A percentile compares a stretch with the other conserved stretches of the same genome.
Evolutionary conservation across 805 yeast genomes (phyloP).

Genomic region (Kurtzmaniella fragi): DNA sequence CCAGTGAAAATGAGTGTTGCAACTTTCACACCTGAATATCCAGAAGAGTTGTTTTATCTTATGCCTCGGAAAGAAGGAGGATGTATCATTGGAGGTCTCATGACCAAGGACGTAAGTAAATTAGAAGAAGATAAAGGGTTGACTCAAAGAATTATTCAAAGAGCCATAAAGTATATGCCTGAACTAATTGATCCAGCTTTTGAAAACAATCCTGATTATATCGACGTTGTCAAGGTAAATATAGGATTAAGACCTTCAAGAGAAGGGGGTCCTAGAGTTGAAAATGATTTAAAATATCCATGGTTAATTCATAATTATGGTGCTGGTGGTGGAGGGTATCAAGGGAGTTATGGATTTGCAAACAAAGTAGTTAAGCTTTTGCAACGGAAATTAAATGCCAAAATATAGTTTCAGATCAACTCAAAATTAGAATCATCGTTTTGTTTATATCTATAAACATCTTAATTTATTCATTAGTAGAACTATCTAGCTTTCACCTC

Average conservation of each 20-base stretch:
- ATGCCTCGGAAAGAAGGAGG: constrained; percentile 79
- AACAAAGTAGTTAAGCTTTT: constrained; percentile 36
- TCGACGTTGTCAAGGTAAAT: constrained; percentile 27
- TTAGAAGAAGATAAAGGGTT: constrained; percentile 35
- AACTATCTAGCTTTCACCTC: not conserved
- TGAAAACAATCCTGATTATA: constrained; percentile 18
- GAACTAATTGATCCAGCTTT: constrained; percentile 25
- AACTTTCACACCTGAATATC: constrained; percentile 22
- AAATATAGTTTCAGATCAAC: not conserved
- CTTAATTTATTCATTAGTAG: not conserved
- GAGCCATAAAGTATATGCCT: constrained; percentile 42
- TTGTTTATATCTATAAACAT: not conserved
- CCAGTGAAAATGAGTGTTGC: constrained; percentile 25
- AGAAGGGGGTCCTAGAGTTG: constrained; percentile 31
- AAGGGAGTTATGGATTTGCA: constrained; percentile 64
- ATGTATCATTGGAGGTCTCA: constrained; percentile 57
- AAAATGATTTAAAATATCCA: constrained; percentile 16
- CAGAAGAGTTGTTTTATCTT: constrained; percentile 47
- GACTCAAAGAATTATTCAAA: constrained; percentile 40
- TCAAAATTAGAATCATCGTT: not conserved
- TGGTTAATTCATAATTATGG: constrained; percentile 64
- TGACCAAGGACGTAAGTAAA: constrained; percentile 11
- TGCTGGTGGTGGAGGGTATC: constrained; percentile 75
- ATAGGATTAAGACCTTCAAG: constrained; percentile 38
- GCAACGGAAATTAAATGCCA: constrained; percentile 8